Evolutionary conservation across 2,329 filamentous ascomycete genomes (phyloP).

Genomic region (Tolypocladium ovalisporum): DNA sequence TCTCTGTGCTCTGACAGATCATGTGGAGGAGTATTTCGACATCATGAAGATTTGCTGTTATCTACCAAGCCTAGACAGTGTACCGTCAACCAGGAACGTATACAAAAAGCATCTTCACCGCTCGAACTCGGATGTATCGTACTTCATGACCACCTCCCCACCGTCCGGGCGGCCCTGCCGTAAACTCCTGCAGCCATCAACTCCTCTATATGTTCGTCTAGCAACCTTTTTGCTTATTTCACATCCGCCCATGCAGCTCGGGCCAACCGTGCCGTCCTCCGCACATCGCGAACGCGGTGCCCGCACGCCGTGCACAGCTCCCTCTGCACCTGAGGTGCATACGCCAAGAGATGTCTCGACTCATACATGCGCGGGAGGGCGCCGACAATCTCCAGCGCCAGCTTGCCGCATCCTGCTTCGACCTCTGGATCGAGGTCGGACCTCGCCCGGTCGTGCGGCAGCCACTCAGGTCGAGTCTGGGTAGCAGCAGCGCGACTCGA

Average conservation of each 20-base stretch:
- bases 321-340: slow-evolving; percentile 31
- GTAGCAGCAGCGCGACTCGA: slow-evolving; percentile 16
- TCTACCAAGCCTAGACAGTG: background rate
- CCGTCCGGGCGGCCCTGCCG: background rate
- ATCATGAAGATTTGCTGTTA: background rate
- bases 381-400: slow-evolving; percentile 35
- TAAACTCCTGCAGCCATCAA: background rate
- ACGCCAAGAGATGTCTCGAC: slow-evolving; percentile 30
- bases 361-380: slow-evolving; percentile 38
- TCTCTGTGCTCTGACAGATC: background rate
- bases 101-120: background rate
- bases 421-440: slow-evolving; percentile 7
- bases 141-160: background rate
- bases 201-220: background rate
- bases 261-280: slow-evolving; percentile 36
- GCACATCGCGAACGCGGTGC: slow-evolving; percentile 40
- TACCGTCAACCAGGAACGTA: too few species aligned
- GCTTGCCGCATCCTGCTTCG: slow-evolving; percentile 30
- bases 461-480: slow-evolving; percentile 15
- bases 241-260: slow-evolving; percentile 37
- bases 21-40: too few species aligned
- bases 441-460: slow-evolving; percentile 14
- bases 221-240: slow-evolving; percentile 11
- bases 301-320: slow-evolving; percentile 41
- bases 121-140: background rate